A percentile compares a stretch with the other conserved stretches of the same genome.
Evolutionary conservation across 805 yeast genomes (phyloP).

Genomic region (Torulaspora quercuum): DNA sequence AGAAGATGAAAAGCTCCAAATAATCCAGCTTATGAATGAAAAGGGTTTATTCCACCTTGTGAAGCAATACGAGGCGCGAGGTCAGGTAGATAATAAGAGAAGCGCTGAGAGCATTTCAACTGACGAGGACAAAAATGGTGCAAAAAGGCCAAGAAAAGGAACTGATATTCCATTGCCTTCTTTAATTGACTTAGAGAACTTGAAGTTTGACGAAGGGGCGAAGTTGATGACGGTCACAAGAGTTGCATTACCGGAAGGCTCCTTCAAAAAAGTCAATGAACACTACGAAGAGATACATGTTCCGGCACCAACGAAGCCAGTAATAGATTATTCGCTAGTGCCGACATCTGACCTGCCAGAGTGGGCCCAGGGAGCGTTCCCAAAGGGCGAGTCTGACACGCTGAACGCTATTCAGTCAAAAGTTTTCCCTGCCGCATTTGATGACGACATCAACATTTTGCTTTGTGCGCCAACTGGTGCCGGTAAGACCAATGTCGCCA

Average conservation of each 20-base stretch:
- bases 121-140: slow-evolving; percentile 14
- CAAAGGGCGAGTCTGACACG: slow-evolving; percentile 56
- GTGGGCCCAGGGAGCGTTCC: slow-evolving; percentile 81
- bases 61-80: slow-evolving; percentile 39
- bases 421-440: slow-evolving; percentile 75
- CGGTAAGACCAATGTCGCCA: slow-evolving; percentile 96
- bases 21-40: slow-evolving; percentile 45
- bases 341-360: slow-evolving; percentile 62
- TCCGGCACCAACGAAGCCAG: slow-evolving; percentile 72
- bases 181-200: slow-evolving; percentile 58
- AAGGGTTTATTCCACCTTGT: slow-evolving; percentile 43
- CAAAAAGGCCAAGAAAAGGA: slow-evolving; percentile 31
- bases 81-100: slow-evolving; percentile 8
- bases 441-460: slow-evolving; percentile 64
- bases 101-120: slow-evolving; percentile 3
- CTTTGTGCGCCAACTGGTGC: slow-evolving; percentile 99
- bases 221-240: slow-evolving; percentile 63
- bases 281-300: slow-evolving; percentile 84
- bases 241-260: slow-evolving; percentile 76
- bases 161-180: slow-evolving; percentile 12
- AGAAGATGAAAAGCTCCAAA: slow-evolving; percentile 36
- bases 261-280: slow-evolving; percentile 68
- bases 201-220: slow-evolving; percentile 69
- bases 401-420: slow-evolving; percentile 82
- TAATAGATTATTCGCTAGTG: slow-evolving; percentile 44